These are phyloP conservation scores for Colletotrichum eleusines DNA, from an alignment of 2,329 filamentous ascomycete genomes.

Conservation along the genomic window DNA sequence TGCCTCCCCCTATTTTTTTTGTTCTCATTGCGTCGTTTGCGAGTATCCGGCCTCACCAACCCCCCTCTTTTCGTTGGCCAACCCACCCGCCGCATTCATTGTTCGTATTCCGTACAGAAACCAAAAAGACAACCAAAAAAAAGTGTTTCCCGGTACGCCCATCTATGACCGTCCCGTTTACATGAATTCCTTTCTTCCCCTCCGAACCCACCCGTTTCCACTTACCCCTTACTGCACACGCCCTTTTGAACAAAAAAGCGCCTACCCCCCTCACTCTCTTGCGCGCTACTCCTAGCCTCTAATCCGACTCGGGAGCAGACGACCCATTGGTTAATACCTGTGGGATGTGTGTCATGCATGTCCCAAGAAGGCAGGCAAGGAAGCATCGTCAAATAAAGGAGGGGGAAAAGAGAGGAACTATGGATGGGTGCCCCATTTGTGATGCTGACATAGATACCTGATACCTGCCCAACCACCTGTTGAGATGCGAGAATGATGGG, in stretches of 20 bases:
- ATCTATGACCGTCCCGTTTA: conserved; percentile 30
- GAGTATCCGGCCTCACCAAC: conserved; percentile 37
- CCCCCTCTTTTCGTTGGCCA: conserved; percentile 8
- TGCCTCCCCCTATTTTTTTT: conserved; percentile 16
- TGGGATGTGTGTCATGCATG: background rate
- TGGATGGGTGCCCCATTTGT: conserved; percentile 33
- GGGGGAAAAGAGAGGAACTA: conserved; percentile 33
- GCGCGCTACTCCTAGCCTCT: background rate
- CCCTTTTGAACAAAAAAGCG: background rate
- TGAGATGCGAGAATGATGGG: conserved; percentile 36
- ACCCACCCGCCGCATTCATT: background rate
- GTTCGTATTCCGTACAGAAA: conserved; percentile 7
- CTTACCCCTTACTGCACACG: conserved; percentile 8
- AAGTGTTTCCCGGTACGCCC: conserved; percentile 27
- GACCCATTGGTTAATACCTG: background rate
- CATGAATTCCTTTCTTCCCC: background rate
- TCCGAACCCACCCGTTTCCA: background rate
- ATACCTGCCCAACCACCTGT: conserved; percentile 36
- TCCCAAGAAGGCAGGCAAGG: background rate
- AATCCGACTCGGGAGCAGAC: background rate
- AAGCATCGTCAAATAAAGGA: conserved; percentile 18
- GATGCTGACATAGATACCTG: conserved; percentile 37
- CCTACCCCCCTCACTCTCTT: background rate
- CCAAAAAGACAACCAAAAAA: background rate
- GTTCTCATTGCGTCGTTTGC: conserved; percentile 38